Percentiles rank a stretch among this genome's conserved stretches.
Conservation (phyloP, 345 rosid genomes). For the Brassica carinata region DNA sequence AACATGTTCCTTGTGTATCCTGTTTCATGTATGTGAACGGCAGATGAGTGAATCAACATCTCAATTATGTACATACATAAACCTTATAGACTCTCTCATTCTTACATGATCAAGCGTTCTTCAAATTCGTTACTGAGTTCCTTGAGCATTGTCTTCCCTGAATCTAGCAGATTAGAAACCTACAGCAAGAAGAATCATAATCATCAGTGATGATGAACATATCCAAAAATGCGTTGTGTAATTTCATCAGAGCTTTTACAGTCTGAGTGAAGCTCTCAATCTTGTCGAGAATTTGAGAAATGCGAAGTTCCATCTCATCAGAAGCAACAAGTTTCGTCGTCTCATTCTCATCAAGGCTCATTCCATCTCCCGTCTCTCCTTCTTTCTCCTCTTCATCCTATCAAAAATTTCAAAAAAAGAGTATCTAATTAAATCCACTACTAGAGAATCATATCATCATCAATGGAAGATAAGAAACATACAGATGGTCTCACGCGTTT, state of each 20-base stretch:
- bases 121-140: slow-evolving; percentile 79
- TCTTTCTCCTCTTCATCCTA: slow-evolving; percentile 62
- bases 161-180: slow-evolving; percentile 81
- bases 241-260: slow-evolving; percentile 44
- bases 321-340: slow-evolving; percentile 53
- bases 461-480: slow-evolving; percentile 28
- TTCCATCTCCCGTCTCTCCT: slow-evolving; percentile 42
- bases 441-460: slow-evolving; percentile 11
- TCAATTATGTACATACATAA: slow-evolving; percentile 3
- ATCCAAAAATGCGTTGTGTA: neutral
- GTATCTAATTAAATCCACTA: neutral
- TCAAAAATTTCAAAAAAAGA: neutral
- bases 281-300: slow-evolving; percentile 67
- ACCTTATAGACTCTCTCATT: slow-evolving; percentile 11
- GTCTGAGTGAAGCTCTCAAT: slow-evolving; percentile 77
- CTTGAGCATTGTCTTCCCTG: slow-evolving; percentile 75
- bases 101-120: slow-evolving; percentile 71
- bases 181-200: slow-evolving; percentile 32
- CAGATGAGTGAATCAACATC: slow-evolving; percentile 3
- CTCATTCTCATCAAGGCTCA: slow-evolving; percentile 52
- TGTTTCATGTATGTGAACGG: slow-evolving; percentile 31
- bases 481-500: slow-evolving; percentile 74
- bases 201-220: neutral
- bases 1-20: slow-evolving; percentile 78
- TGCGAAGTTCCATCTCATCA: slow-evolving; percentile 75